Base-by-base conservation (phyloP, 768 basidiomycete genomes). In the Tulasnella calospora region DNA sequence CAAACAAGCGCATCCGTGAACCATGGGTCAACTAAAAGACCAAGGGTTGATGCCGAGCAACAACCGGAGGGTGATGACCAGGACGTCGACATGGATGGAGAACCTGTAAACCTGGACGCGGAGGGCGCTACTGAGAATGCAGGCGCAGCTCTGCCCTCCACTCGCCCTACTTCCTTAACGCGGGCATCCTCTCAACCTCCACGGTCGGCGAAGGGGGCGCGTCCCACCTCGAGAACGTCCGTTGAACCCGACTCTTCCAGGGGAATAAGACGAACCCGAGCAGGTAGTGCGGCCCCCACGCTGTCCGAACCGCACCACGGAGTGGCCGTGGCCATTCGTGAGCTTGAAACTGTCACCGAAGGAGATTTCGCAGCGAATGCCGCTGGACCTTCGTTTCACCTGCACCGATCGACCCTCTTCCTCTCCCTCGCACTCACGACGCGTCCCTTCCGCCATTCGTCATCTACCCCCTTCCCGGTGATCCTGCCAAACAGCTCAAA, bases 31-130 rank as follows among this genome's bases (percentile, higher is more conserved):
- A 61, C 9, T 13, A 61, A 61, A 21, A n/a, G 57, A 21, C 57
- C 17, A 21, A 13, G 57, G 8, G 57, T 61, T 8, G 57, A 61
- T 30, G 57, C 9, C n/a, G 57, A 44, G 40, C 73, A 40, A 40
- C 38, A 9, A 27, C 38, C 13, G 72, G 35, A 10, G 40, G 15
- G 13, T 35, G 35, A 73, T 3, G n/a, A 12, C 41, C 12, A 41
- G 41, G 73, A 38, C 41, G 73, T 41, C 2, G 73, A 73, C 13
- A 73, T 73, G 73, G 73, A 46, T 46, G 73, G 30, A 27, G 41
- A 73, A 27, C 36, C 41, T 9, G 73, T 47, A 8, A 72, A 72
- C 30, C 7, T 47, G 12, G 73, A 27, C 3, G 73, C 38, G 2
- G 41, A 73, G n/a, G 41, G 15, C n/a, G 41, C 35, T 27, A 2